These are phyloP conservation scores for Aspergillus biplanus DNA, from an alignment of 495 filamentous ascomycete genomes.

Conservation along the genomic window DNA sequence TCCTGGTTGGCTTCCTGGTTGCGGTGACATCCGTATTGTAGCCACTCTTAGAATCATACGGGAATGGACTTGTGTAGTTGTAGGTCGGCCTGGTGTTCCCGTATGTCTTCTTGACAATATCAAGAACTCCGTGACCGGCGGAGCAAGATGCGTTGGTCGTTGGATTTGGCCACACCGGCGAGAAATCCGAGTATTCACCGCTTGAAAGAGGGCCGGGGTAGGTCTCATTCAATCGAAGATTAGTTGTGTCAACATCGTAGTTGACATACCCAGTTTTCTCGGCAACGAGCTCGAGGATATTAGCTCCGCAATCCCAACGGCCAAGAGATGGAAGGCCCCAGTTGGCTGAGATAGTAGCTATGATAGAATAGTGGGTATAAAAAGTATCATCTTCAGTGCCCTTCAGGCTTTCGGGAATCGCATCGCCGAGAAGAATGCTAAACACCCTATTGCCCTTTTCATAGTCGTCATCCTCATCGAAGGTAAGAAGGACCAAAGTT, in stretches of 20 bases:
- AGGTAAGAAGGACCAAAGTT: slow-evolving; percentile 69
- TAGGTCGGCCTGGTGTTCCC: slow-evolving; percentile 35
- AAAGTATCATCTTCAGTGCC: slow-evolving; percentile 67
- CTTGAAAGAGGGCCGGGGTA: slow-evolving; percentile 53
- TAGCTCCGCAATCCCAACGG: slow-evolving; percentile 73
- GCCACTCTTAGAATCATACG: slow-evolving; percentile 38
- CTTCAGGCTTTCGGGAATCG: slow-evolving; percentile 57
- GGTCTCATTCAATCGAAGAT: slow-evolving; percentile 49
- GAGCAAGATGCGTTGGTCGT: slow-evolving; percentile 43
- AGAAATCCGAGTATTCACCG: slow-evolving; percentile 36
- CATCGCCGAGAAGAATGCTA: slow-evolving; percentile 67
- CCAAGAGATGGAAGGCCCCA: slow-evolving; percentile 71
- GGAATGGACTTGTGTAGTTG: slow-evolving; percentile 51
- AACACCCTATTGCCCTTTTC: slow-evolving; percentile 58
- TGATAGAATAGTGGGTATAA: slow-evolving; percentile 74
- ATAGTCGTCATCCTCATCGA: slow-evolving; percentile 68
- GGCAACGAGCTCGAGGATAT: slow-evolving; percentile 65
- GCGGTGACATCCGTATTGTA: slow-evolving; percentile 38
- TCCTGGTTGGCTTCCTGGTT: slow-evolving; percentile 29
- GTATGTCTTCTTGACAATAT: slow-evolving; percentile 47
- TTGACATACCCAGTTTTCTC: slow-evolving; percentile 61
- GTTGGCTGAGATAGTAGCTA: slow-evolving; percentile 68
- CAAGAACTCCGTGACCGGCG: slow-evolving; percentile 51
- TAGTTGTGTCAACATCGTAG: slow-evolving; percentile 46
- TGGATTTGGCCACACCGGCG: slow-evolving; percentile 46